Base-by-base conservation (phyloP, 73 alveolate genomes). In the Tetrahymena borealis region DNA sequence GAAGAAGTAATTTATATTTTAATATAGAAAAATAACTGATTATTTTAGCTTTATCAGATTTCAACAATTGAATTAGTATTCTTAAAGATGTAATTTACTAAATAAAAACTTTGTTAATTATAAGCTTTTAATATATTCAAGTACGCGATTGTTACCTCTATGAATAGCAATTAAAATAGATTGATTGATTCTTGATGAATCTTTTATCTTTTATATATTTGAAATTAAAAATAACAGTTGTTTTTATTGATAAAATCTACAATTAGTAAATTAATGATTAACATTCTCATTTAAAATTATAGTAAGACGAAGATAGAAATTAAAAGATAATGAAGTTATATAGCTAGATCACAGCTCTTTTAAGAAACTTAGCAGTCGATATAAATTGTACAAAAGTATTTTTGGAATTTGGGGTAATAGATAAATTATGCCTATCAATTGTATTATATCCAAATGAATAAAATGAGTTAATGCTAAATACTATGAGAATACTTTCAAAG, bases 401-500 rank as follows among this genome's bases (percentile, higher is more conserved):
- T 90, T 39, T 93, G 16, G 33, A 93, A 31, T 78, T 33, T 85
- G 95, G 95, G 39, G 79, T 93, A 11, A 93, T 93, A 11, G 91
- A 93, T 37, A 93, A 93, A 35, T 16, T 93, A 28, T 91, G 90
- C n/a, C 38, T 79, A 0, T 79, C 93, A 40, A 90, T 93, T 90
- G 93, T 42, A 41, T 38, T 40, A 39, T 93, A 85, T 90, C 78
- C 93, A 33, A 85, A 93, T 31, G 78, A 90, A 40, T 93, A 60
- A 60, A 60, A 93, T n/a, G 95, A 93, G 16, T 40, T 93, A 38
- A 93, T 93, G 39, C 91, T 93, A 32, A 93, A 93, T 41, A 93
- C 95, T 8, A 77, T 93, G 78, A 93, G 95, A 93, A 93, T 93
- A 4, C 40, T 93, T 91, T 93, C 95, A 10, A 78, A 93, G 20